Base-by-base conservation (phyloP, 495 filamentous ascomycete species). In the Oleoguttula mirabilis region DNA sequence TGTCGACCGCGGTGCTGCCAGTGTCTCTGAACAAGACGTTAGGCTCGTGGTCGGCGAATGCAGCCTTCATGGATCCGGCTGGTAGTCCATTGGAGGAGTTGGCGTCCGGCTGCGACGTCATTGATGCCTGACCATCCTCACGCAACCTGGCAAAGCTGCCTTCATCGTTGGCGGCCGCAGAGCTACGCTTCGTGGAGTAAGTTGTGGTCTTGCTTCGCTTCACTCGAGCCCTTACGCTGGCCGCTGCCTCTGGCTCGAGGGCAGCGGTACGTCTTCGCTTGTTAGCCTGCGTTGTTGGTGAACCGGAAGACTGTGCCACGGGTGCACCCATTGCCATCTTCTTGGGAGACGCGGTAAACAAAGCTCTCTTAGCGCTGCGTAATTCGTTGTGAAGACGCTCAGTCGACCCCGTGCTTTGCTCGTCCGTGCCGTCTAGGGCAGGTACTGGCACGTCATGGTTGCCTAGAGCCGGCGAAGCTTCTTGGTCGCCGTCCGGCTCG, bases 1-100 rank as follows among this genome's bases (percentile, higher is more conserved):
- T 21, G 14, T 48, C 50, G 8, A 24, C 40, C 7, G 40, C 41
- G 4, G 50, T 53, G 23, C 30, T 41, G 19, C 50, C 50, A 34
- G 25, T 34, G n/a, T 53, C 45, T 11, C 25, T 32, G 30, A 55
- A 55, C 52, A 55, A 48, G 17, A 47, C 44, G 25, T 20, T 27
- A 2, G 52, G 52, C 21, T 55, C 43, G 24, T 55, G 52, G 15
- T 41, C 23, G 4, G 23, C 32, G 24, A 55, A 52, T 19, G 50
- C 43, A 6, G 27, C 36, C 27, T 28, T 19, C 1, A 50, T 17
- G 24, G 51, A 46, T 12, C 22, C 42, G 3, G 16, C n/a, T 15
- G 51, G 51, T 8, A 55, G 35, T 6, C 15, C 48, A 14, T 8
- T 21, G 6, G 47, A 45, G n/a, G 45, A 38, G 15, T 22, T 12